Base-by-base conservation (phyloP, 2,329 filamentous ascomycete genomes). In the Penicillium sp. region DNA sequence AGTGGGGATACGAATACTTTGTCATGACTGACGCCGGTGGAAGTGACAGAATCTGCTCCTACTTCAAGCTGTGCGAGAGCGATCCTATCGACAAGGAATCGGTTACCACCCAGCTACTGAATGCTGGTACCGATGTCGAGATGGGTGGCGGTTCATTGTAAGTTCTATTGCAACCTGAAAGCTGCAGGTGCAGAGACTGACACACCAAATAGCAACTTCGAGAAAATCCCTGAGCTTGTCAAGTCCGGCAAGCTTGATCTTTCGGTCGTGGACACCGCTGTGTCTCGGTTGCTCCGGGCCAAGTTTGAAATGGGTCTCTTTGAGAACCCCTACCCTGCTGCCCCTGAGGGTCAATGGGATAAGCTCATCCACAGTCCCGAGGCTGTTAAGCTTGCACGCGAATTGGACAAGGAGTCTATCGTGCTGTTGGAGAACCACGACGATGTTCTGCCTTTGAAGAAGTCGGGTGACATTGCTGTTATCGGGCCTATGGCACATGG, bases 401-500 rank as follows among this genome's bases (percentile, higher is more conserved):
- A 86, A 59, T 73, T 89, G 2, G 86, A 88, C 55, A 77, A 81
- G 0, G 86, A 89, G 66, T 84, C 81, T 23, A 84, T 85, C 39
- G 78, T 85, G 5, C 74, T 85, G 8, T 75, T 85, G 1, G 82
- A 85, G 70, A 85, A 85, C 63, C 80, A 83, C 51, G 72, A 82
- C 35, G 71, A 76, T 11, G 66, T 76, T 3, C 73, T 85, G 7
- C 83, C 83, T 0, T 59, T 85, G 42, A 79, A 78, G 58, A 89
- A 87, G 66, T 78, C 81, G 7, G 85, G 85, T n/a, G 84, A 82
- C 14, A 79, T 90, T 54, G 87, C 87, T 4, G 84, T 91, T 14
- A 88, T 91, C 62, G 88, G 88, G 0, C 87, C 87, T 2, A 90
- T 91, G 84, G 87, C 85, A 1, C 81, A 87, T 61, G 85, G 83